Evolutionary conservation across 176 grass and related monocot genomes (phyloP).

Genomic region (sorghum (Sorghum bicolor)): DNA sequence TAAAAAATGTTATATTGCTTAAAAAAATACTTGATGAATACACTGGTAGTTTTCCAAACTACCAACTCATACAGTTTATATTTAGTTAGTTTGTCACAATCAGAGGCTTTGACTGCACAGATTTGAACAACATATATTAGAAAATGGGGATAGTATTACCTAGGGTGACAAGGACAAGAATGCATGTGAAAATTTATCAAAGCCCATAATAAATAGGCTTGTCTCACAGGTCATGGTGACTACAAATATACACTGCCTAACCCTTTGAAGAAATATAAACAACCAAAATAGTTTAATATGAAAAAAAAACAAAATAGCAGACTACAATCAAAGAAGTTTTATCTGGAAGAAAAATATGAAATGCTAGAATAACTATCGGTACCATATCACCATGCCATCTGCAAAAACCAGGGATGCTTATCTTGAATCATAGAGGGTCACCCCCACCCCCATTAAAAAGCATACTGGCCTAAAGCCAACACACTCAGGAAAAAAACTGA

Average conservation of each 20-base stretch:
- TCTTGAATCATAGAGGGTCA: background rate
- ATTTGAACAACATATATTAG: background rate
- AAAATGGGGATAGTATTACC: background rate
- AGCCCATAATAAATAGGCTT: background rate
- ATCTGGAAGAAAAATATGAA: conserved; percentile 26
- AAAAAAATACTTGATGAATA: background rate
- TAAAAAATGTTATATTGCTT: background rate
- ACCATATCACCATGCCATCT: background rate
- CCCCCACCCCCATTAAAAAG: background rate
- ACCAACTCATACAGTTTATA: background rate
- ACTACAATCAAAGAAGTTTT: background rate
- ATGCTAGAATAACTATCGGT: background rate
- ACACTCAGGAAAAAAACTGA: background rate
- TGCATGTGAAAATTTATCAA: background rate
- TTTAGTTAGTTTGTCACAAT: background rate
- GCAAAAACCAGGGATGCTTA: background rate
- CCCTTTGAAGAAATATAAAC: background rate
- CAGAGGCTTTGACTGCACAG: background rate
- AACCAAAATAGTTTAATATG: background rate
- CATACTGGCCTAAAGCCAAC: conserved; percentile 1
- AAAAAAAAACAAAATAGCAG: conserved; percentile 1
- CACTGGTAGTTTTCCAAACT: background rate
- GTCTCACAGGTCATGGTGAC: background rate
- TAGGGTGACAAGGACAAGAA: background rate
- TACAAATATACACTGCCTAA: background rate